Evolutionary conservation across 2,329 filamentous ascomycete species (phyloP).

Genomic region (Aschersonia sp.): DNA sequence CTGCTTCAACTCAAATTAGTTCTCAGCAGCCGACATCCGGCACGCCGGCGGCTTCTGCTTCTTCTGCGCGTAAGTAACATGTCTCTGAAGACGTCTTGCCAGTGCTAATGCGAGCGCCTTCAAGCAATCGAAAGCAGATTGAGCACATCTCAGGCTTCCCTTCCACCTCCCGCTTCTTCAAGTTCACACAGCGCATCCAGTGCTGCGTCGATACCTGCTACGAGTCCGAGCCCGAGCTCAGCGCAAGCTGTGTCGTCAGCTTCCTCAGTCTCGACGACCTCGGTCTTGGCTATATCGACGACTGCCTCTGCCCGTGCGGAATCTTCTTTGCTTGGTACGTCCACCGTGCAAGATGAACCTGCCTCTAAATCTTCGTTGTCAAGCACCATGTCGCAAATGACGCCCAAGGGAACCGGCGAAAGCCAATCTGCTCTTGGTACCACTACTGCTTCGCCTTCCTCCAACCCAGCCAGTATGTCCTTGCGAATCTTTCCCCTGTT

Average conservation of each 20-base stretch:
- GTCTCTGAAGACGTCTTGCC: background rate
- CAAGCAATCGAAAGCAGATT: background rate
- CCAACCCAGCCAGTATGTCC: background rate
- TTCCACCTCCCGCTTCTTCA: background rate
- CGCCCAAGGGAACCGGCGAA: constrained; percentile 12
- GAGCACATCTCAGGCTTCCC: background rate
- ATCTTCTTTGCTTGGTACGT: constrained; percentile 11
- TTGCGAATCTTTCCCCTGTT: background rate
- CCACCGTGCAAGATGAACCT: constrained; percentile 13
- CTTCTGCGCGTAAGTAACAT: background rate
- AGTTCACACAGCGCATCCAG: background rate
- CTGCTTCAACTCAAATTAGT: background rate
- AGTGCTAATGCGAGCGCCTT: background rate
- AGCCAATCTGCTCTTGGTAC: constrained; percentile 10
- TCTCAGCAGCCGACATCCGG: background rate
- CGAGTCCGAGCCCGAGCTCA: background rate
- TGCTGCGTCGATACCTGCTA: no score
- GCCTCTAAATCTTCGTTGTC: constrained; percentile 14
- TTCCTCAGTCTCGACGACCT: background rate
- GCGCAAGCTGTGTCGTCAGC: background rate
- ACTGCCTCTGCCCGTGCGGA: background rate
- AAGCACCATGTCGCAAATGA: background rate
- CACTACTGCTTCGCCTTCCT: constrained; percentile 8
- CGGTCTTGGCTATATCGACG: background rate
- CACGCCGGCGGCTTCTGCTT: background rate